phyloP scores from a whole-genome alignment of 176 grass and related monocot genomes.

The Cymbopogon citratus region DNA sequence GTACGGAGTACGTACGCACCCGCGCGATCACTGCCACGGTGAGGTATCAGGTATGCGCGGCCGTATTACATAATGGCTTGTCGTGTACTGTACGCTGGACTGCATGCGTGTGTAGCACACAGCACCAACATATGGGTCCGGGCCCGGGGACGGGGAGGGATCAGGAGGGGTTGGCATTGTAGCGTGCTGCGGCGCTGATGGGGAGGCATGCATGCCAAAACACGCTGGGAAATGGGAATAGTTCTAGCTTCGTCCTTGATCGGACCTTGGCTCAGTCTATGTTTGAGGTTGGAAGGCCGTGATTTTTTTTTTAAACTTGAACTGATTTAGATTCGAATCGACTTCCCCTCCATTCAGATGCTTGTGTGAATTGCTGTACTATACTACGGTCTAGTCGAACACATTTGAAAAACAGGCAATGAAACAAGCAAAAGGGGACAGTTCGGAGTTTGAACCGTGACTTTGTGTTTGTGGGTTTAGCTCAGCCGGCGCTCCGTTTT shows the following conservation, averaged over 20 bases:
- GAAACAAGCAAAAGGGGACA: not conserved
- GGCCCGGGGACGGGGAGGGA: too few relatives aligned
- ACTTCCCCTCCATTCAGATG: not conserved
- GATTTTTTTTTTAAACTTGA: not conserved
- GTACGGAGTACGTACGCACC: too few relatives aligned
- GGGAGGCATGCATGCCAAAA: not conserved
- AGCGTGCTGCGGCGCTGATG: too few relatives aligned
- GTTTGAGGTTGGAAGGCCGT: too few relatives aligned
- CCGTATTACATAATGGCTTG: not conserved
- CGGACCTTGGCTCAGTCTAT: too few relatives aligned
- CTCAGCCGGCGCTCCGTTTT: too few relatives aligned
- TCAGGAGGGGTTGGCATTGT: too few relatives aligned
- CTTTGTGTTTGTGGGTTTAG: too few relatives aligned
- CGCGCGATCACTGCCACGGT: not conserved
- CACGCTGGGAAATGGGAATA: not conserved
- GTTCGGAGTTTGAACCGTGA: not conserved
- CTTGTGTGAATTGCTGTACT: too few relatives aligned
- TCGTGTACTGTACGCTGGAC: not conserved
- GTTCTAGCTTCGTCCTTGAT: not conserved
- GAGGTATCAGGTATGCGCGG: not conserved
- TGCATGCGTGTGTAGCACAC: not conserved
- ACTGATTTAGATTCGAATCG: not conserved
- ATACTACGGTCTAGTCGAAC: too few relatives aligned
- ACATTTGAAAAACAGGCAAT: too few relatives aligned
- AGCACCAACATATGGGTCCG: not conserved